Evolutionary conservation across 495 filamentous ascomycete species (phyloP), one percentile per base, ranked within the genome.

Genomic region (Hypoxylon rickii): DNA sequence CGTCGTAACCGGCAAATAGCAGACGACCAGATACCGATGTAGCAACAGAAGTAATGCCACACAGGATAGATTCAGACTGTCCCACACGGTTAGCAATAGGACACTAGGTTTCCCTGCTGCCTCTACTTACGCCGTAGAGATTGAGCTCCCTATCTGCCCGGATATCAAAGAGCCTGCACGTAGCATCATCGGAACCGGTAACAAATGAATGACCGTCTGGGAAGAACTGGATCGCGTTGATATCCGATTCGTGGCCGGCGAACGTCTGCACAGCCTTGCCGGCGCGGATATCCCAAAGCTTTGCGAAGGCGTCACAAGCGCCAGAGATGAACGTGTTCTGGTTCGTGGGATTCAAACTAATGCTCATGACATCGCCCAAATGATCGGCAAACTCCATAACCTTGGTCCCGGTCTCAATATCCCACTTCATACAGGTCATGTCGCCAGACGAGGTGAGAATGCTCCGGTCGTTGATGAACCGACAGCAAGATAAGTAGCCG

Each of bases 341-440:
- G 78, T 98, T 97, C 43, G 96, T 96, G 2, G 94, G 94, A 76
- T 98, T 97, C 78, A 98, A 90, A 81, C 95, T 97, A 72, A 98
- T 89, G 75, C 94, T 97, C 94, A 98, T 98, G 54, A 98, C 94
- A 69, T 98, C 94, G 70, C 94, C 94, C 18, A 98, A 80, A 69
- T 98, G 94, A 78, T 98, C 94, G 66, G 94, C 95, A 58, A 98
- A 98, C 73, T 98, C 94, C 63, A 92, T 96, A 11, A 96, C 89
- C 79, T 97, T 97, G 39, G 89, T 87, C 18, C 95, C 95, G 0
- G 94, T 93, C 72, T 98, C 94, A 43, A 98, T 90, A 80, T 98
- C 94, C 94, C 94, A 98, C 64, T 97, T 87, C 89, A 97, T 97
- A 78, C 94, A 98, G 41, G 94, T 98, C 95, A 98, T 98, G 68